phyloP scores from a whole-genome alignment of 805 yeast genomes.

The Kluyveromyces lactis region DNA sequence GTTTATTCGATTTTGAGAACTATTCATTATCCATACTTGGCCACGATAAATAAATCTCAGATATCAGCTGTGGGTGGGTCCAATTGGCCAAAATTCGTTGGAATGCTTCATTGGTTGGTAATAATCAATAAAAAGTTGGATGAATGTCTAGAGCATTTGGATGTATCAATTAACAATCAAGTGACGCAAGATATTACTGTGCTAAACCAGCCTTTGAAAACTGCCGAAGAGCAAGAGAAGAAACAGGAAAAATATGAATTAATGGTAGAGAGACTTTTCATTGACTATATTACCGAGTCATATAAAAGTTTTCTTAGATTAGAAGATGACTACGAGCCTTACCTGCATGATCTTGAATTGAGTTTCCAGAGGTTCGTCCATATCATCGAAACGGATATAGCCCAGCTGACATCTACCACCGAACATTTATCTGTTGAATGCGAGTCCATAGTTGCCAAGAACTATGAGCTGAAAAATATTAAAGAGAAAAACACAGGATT shows the following conservation, averaged over 20 bases:
- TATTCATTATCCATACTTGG: slow-evolving; percentile 72
- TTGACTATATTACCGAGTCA: slow-evolving; percentile 54
- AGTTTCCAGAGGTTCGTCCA: slow-evolving; percentile 46
- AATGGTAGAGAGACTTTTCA: slow-evolving; percentile 39
- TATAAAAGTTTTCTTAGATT: slow-evolving; percentile 59
- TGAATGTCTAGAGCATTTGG: slow-evolving; percentile 16
- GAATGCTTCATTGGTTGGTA: slow-evolving; percentile 77
- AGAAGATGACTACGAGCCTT: slow-evolving; percentile 52
- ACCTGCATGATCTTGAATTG: slow-evolving; percentile 44
- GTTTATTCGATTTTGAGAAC: slow-evolving; percentile 58
- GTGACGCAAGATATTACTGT: slow-evolving; percentile 26
- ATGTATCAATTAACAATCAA: slow-evolving; percentile 17
- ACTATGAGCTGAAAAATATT: slow-evolving; percentile 41
- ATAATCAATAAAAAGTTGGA: slow-evolving; percentile 43
- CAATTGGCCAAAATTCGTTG: slow-evolving; percentile 77
- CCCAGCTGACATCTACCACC: slow-evolving; percentile 34
- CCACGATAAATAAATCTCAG: slow-evolving; percentile 72
- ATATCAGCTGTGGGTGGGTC: slow-evolving; percentile 88
- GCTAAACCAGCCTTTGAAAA: slow-evolving; percentile 17
- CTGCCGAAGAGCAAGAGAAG: slow-evolving; percentile 24
- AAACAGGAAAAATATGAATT: slow-evolving; percentile 30
- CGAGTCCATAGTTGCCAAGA: slow-evolving; percentile 36
- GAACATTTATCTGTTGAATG: slow-evolving; percentile 32
- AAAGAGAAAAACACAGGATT: slow-evolving; percentile 53
- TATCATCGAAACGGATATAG: slow-evolving; percentile 41